Base-by-base conservation (phyloP, 1,284 basidiomycete species). In the Coniferiporia weirii region DNA sequence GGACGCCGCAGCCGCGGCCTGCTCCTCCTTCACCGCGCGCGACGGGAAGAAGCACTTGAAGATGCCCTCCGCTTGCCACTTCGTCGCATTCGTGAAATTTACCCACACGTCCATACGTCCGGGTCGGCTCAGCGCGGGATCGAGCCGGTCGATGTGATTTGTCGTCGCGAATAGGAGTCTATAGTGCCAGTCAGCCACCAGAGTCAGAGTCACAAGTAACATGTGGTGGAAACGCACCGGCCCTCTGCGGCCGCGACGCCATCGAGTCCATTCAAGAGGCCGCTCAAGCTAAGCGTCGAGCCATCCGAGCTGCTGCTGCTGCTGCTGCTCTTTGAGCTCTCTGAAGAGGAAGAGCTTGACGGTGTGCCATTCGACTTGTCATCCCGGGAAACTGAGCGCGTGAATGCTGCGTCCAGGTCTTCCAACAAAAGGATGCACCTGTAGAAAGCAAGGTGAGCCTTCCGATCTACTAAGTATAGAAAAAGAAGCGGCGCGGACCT, bases 21-120 rank as follows among this genome's bases (percentile, higher is more conserved):
- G 70, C 52, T 71, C 63, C 40, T 69, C 64, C 53, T 68, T 64
- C 19, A 69, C 49, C 12, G 71, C 64, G 67, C 82, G 84, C 70
- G 71, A 84, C 1, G 91, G 91, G 84, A 93, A 93, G 81, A 93
- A 94, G 71, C 89, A 91, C 70, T 91, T 90, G 83, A 92, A 94
- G 69, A 92, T 90, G 55, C 88, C 89, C 72, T 91, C 89, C 27
- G 90, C 91, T 68, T 93, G 91, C 83, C 85, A 88, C 69, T 88
- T 91, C 6, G 87, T 91, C 7, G 91, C 91, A 67, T 92, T 86
- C 60, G 87, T 87, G 73, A 92, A 92, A 75, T 92, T 90, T 43
- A 91, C 81, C 89, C 90, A 91, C 13, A 92, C 90, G 66, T 92
- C 89, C 89, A 91, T 91, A 55, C 89, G 86, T 57, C 89, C 89